These are phyloP conservation scores for Pestalotiopsis sp. DNA, from an alignment of 2,329 filamentous ascomycete genomes.

Conservation along the genomic window DNA sequence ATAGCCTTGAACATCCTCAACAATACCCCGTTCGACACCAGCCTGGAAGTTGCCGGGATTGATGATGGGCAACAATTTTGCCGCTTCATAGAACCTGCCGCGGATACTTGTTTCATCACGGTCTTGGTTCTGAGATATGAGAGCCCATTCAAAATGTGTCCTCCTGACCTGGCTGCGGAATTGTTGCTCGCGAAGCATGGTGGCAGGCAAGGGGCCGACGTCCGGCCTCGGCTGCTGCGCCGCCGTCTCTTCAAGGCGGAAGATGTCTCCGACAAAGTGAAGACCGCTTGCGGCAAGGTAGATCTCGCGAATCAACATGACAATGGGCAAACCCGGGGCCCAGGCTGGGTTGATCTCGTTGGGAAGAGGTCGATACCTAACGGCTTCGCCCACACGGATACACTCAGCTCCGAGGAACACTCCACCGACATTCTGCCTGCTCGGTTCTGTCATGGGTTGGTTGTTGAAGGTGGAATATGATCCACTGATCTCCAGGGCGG, in stretches of 20 bases:
- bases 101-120: constrained; percentile 46
- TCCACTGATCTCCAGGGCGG: constrained; percentile 49
- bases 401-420: constrained; percentile 55
- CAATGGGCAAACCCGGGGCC: constrained; percentile 30
- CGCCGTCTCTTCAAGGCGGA: constrained; percentile 24
- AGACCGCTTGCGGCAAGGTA: constrained; percentile 24
- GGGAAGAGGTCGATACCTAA: constrained; percentile 47
- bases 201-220: constrained; percentile 19
- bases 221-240: constrained; percentile 14
- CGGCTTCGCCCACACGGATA: constrained; percentile 48
- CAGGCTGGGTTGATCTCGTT: constrained; percentile 36
- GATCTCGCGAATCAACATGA: constrained; percentile 43
- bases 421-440: constrained; percentile 42
- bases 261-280: constrained; percentile 30
- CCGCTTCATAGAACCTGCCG: constrained; percentile 62
- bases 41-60: constrained; percentile 41
- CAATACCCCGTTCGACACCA: constrained; percentile 37
- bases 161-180: constrained; percentile 32
- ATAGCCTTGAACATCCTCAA: constrained; percentile 48
- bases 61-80: constrained; percentile 53
- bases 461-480: constrained; percentile 52
- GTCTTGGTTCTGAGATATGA: constrained; percentile 24
- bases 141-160: constrained; percentile 35
- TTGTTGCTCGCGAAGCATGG: constrained; percentile 29
- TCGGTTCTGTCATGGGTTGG: constrained; percentile 32